phyloP scores from a whole-genome alignment of 78 protist genomes.

The Dictyostelium brefeldianum region DNA sequence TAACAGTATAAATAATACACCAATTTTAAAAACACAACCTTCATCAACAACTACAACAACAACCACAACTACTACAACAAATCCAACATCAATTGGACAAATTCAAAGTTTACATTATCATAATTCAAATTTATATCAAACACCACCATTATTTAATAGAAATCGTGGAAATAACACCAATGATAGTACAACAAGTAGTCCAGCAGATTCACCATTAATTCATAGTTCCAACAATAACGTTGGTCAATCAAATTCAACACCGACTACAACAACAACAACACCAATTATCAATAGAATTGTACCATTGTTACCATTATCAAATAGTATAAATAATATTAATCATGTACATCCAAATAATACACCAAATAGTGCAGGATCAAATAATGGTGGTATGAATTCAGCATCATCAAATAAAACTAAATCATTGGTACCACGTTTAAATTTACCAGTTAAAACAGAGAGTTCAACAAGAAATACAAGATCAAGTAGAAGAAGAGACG shows the following conservation, averaged over 20 bases:
- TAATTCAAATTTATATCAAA: constrained; percentile 24
- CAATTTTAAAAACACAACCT: neutral
- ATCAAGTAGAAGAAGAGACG: constrained; percentile 62
- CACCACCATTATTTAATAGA: constrained; percentile 20
- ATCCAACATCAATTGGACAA: constrained; percentile 2
- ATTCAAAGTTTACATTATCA: neutral
- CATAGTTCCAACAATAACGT: neutral
- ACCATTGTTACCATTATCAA: constrained; percentile 21
- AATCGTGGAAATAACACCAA: neutral
- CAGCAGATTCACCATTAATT: constrained; percentile 20
- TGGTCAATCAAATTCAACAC: neutral
- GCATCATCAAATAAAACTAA: neutral
- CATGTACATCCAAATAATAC: neutral
- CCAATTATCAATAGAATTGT: neutral
- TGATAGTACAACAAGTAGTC: constrained; percentile 7
- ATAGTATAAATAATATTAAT: constrained; percentile 38
- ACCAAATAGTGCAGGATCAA: constrained; percentile 12
- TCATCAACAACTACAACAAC: neutral
- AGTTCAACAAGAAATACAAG: constrained; percentile 68
- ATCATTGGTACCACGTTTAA: constrained; percentile 48
- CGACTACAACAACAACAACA: constrained; percentile 3
- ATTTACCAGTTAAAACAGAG: constrained; percentile 61
- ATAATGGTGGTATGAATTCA: neutral
- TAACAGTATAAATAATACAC: constrained; percentile 5
- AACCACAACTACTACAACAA: neutral